phyloP scores from a whole-genome alignment of 495 filamentous ascomycete genomes.

The Podospora appendiculata region DNA sequence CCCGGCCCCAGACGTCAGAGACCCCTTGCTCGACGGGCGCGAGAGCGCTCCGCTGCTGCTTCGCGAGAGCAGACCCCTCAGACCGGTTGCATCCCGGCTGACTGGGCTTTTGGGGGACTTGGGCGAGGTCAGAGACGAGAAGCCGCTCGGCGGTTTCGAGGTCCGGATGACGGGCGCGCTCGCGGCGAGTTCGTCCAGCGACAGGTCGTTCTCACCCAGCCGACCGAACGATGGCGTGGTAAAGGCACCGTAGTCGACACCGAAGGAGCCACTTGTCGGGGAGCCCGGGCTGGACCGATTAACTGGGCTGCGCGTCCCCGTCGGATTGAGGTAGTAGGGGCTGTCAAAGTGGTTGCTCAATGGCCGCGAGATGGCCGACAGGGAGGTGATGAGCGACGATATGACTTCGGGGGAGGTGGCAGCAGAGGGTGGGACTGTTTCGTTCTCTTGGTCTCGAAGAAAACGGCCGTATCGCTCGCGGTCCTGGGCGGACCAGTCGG shows the following conservation, averaged over 20 bases:
- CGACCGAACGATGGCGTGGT: constrained; percentile 32
- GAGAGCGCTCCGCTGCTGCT: constrained; percentile 33
- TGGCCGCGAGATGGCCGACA: constrained; percentile 77
- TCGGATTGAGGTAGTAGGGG: constrained; percentile 18
- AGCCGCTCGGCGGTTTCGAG: constrained; percentile 69
- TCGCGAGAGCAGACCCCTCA: constrained; percentile 37
- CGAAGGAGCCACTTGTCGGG: constrained; percentile 51
- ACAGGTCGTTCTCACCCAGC: constrained; percentile 55
- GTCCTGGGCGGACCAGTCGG: constrained; percentile 21
- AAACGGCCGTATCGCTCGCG: constrained; percentile 19
- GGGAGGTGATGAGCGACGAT: constrained; percentile 83
- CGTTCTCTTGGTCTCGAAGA: constrained; percentile 19
- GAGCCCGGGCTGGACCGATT: constrained; percentile 42
- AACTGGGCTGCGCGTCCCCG: constrained; percentile 27
- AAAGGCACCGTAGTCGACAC: constrained; percentile 62
- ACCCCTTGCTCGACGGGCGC: constrained; percentile 45
- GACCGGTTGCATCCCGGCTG: constrained; percentile 32
- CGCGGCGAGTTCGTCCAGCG: constrained; percentile 56
- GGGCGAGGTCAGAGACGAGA: constrained; percentile 58
- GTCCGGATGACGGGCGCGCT: constrained; percentile 79
- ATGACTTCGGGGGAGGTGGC: constrained; percentile 89
- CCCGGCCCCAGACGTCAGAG: constrained; percentile 40
- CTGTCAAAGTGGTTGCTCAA: constrained; percentile 65
- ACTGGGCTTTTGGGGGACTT: constrained; percentile 41
- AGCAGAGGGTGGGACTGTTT: constrained; percentile 16